A percentile compares a stretch with the other conserved stretches of the same genome.
These are phyloP conservation scores for Aspergillus sp. DNA, from an alignment of 2,329 filamentous ascomycete genomes.

Conservation along the genomic window DNA sequence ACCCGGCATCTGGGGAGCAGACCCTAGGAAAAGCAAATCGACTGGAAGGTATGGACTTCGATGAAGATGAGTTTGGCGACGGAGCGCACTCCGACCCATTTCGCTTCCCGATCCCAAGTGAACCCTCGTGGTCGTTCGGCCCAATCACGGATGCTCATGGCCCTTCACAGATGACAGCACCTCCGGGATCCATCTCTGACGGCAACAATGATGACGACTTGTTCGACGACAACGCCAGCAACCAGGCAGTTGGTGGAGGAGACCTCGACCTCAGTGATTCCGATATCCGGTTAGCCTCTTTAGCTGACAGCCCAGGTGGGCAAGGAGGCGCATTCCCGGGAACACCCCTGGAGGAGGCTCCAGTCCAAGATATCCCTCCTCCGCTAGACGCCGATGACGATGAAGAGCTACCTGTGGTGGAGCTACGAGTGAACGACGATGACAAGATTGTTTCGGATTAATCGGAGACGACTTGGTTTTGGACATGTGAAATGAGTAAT, in stretches of 20 bases:
- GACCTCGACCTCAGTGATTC: slow-evolving; percentile 29
- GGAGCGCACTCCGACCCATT: slow-evolving; percentile 18
- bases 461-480: slow-evolving; percentile 6
- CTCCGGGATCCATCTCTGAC: slow-evolving; percentile 22
- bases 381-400: slow-evolving; percentile 27
- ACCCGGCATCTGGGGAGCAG: slow-evolving; percentile 15
- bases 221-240: slow-evolving; percentile 34
- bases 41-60: slow-evolving; percentile 30
- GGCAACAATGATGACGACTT: slow-evolving; percentile 26
- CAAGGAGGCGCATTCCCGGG: slow-evolving; percentile 11
- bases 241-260: slow-evolving; percentile 34
- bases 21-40: slow-evolving; percentile 15
- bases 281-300: slow-evolving; percentile 26
- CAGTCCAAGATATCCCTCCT: slow-evolving; percentile 27
- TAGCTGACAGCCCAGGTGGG: slow-evolving; percentile 21
- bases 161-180: slow-evolving; percentile 23
- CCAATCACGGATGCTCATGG: slow-evolving; percentile 23
- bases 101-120: slow-evolving; percentile 15
- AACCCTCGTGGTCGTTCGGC: slow-evolving; percentile 36
- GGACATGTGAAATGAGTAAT: slow-evolving; percentile 11
- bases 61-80: slow-evolving; percentile 21
- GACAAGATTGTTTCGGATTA: slow-evolving; percentile 20
- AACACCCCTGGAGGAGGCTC: slow-evolving; percentile 22
- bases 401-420: slow-evolving; percentile 38
- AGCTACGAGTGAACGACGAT: slow-evolving; percentile 35